Evolutionary conservation across 78 protist species (phyloP), one percentile per base, ranked within the genome.

Genomic region (Ministeria vibrans): DNA sequence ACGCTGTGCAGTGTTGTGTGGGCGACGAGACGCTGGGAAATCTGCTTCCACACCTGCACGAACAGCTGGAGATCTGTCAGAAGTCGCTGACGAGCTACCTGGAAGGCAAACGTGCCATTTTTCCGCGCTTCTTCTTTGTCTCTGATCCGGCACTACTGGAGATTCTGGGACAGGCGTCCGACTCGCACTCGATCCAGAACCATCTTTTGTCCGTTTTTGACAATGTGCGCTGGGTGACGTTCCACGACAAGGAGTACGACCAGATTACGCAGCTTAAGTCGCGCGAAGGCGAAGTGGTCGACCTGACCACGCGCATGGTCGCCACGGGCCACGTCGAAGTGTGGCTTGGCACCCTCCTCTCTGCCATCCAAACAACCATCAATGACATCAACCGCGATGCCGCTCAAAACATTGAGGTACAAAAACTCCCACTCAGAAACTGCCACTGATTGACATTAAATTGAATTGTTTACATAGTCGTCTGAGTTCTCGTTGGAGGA

Each of bases 71-170:
- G 77, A 49, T 79, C 28, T 94, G 97, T 88, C 97, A 92, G 68
- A 88, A 88, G 79, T 76, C 90, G 30, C 87, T 94, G 30, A 42
- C 82, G 2, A 85, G 90, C 36, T 94, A 94, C 80, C 81, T 94
- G 9, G 97, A 94, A 61, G 27, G 38, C 51, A 94, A 94, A 77
- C 88, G 95, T 2, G 22, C 36, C 20, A 38, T 78, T 3, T 94
- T 92, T 88, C 94, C 95, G 7, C 94, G 97, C 53, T 94, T 94
- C 89, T 94, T 82, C 83, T 94, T 94, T 66, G 91, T 91, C 41
- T 90, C 95, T 13, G 94, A 94, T 62, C n/a, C 93, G 39, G 88
- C 69, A 22, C 83, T 94, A 72, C 90, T 94, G 28, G 94, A 91
- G 63, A 86, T 94, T 6, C 90, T 94, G 7, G 92, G 95, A 2